phyloP scores from a whole-genome alignment of 306 rosid species.

The Cucurbita argyrosperma region DNA sequence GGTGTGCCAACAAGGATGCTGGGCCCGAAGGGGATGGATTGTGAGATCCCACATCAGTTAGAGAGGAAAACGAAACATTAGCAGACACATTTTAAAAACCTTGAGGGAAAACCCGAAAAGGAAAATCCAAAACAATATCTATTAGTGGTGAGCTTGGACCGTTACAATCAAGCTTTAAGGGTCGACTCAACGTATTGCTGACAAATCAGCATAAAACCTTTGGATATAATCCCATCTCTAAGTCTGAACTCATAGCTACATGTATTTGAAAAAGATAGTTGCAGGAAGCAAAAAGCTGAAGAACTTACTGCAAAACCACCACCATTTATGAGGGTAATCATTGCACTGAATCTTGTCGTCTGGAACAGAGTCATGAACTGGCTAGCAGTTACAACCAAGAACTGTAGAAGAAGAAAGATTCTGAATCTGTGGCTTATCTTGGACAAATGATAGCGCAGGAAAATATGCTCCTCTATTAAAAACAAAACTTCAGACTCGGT shows the following conservation, averaged over 20 bases:
- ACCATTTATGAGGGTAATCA: conserved; percentile 23
- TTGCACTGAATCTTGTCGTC: conserved; percentile 14
- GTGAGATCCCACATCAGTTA: too few relatives aligned
- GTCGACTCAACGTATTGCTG: neutral
- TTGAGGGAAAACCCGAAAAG: too few relatives aligned
- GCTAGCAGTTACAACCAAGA: conserved; percentile 24
- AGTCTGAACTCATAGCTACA: neutral
- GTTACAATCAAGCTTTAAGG: neutral
- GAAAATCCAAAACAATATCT: too few relatives aligned
- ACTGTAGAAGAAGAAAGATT: conserved; percentile 24
- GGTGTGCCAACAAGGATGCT: too few relatives aligned
- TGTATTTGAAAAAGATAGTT: neutral
- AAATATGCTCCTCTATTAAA: conserved; percentile 27
- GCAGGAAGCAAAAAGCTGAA: neutral
- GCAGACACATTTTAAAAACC: too few relatives aligned
- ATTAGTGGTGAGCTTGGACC: too few relatives aligned
- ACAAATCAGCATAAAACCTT: neutral
- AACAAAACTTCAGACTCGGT: conserved; percentile 24
- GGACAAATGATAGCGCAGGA: conserved; percentile 22
- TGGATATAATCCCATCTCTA: neutral
- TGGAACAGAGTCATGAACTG: conserved; percentile 25
- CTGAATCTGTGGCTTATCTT: conserved; percentile 44
- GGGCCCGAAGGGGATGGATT: too few relatives aligned
- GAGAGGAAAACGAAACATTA: too few relatives aligned
- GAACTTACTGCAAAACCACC: conserved; percentile 36